Evolutionary conservation across 2,329 filamentous ascomycete species (phyloP), one percentile per base, ranked within the genome.

Genomic region (Pseudogymnoascus sp.): DNA sequence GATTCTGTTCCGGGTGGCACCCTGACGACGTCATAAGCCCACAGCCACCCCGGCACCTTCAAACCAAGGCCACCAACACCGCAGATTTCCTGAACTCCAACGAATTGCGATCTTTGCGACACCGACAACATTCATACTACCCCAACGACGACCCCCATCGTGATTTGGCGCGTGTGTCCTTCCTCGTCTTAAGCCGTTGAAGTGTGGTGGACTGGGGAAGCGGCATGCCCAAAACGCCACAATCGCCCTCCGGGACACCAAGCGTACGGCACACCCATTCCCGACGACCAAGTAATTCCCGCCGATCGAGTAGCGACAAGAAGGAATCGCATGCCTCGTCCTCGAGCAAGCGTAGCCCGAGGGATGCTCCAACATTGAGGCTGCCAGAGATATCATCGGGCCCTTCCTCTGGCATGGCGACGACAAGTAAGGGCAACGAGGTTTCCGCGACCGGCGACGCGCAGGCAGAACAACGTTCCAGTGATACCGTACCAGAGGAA

Each of bases 231-330:
- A 60, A 60, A 41, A 61, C 67, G 63, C 69, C 69, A 47, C 68
- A 70, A 63, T 70, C 70, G 64, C 68, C 71, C 67, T 63, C 67
- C 58, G 70, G 71, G 60, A 70, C 67, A 62, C 65, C 67, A 67
- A 67, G 68, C 47, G 66, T 69, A 41, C 64, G 66, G 54, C 64
- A 68, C 39, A 63, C 67, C 54, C 58, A 47, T 29, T 31, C 31
- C 57, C 67, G 66, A 54, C 65, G 66, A 54, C 68, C 66, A 37
- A 61, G 63, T 62, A 54, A 58, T 29, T 62, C 64, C 13, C 63
- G 67, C 40, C 65, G 66, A 57, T 65, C 66, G 7, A 69, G 68
- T 62, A 70, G 64, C 61, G 67, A 70, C 33, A 68, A 69, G 59
- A 62, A 64, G 17, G 39, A 60, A 41, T 50, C 66, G 7, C 62